A percentile compares a stretch with the other conserved stretches of the same genome.
Conservation (phyloP, 495 filamentous ascomycete species). For the Neurospora sp. region DNA sequence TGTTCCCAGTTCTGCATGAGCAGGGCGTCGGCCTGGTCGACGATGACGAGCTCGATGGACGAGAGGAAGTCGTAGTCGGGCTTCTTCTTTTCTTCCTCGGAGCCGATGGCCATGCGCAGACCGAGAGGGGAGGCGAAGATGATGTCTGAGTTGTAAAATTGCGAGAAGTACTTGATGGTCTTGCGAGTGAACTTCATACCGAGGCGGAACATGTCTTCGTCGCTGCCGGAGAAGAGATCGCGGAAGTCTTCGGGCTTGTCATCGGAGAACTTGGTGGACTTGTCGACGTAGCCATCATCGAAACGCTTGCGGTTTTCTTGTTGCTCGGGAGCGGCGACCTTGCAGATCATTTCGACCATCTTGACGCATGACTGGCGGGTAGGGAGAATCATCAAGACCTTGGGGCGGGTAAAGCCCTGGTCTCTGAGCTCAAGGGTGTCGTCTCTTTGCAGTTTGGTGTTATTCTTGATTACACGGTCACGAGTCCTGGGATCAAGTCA, state of each 20-base stretch:
- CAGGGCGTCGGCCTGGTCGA: slow-evolving; percentile 88
- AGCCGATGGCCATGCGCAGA: slow-evolving; percentile 78
- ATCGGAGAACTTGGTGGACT: slow-evolving; percentile 53
- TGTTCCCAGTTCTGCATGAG: slow-evolving; percentile 99
- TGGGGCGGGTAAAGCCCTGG: slow-evolving; percentile 92
- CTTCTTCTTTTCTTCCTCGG: slow-evolving; percentile 60
- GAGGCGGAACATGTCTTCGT: slow-evolving; percentile 91
- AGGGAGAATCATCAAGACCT: slow-evolving; percentile 79
- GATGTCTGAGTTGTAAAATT: slow-evolving; percentile 94
- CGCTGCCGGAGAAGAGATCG: slow-evolving; percentile 86
- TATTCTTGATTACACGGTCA: slow-evolving; percentile 87
- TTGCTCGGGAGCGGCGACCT: slow-evolving; percentile 70
- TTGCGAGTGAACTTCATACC: slow-evolving; percentile 93
- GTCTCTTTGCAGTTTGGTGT: slow-evolving; percentile 54
- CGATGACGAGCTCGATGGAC: slow-evolving; percentile 79
- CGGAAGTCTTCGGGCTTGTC: slow-evolving; percentile 80
- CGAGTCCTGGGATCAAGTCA: slow-evolving; percentile 50
- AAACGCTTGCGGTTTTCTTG: slow-evolving; percentile 95
- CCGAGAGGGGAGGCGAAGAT: slow-evolving; percentile 86
- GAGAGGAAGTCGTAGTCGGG: slow-evolving; percentile 84
- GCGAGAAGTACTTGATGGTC: slow-evolving; percentile 86
- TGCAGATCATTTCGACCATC: slow-evolving; percentile 62
- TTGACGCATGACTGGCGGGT: slow-evolving; percentile 76
- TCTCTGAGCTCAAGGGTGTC: slow-evolving; percentile 69
- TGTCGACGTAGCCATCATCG: slow-evolving; percentile 61